Conservation (phyloP, 257 asterid species). For the Salvia rosmarinus region DNA sequence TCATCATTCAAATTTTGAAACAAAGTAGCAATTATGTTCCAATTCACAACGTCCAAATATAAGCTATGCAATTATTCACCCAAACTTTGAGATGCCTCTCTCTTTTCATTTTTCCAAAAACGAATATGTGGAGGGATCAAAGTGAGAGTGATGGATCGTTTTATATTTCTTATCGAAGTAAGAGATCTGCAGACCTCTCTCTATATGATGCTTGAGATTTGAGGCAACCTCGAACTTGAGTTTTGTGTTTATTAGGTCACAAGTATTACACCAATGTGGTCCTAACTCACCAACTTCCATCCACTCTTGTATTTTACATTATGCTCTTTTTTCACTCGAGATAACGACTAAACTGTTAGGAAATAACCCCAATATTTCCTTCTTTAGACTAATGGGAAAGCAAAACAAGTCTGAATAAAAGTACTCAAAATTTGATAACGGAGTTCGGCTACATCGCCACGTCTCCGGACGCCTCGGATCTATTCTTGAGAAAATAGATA, state of each 20-base stretch:
- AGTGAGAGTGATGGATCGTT: background rate
- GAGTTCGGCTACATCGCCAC: too few relatives aligned
- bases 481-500: too few relatives aligned
- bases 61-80: background rate
- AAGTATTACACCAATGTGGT: background rate
- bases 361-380: too few relatives aligned
- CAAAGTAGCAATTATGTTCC: too few relatives aligned
- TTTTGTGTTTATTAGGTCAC: constrained; percentile 24
- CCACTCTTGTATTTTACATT: background rate
- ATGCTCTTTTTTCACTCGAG: background rate
- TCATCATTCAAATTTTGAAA: too few relatives aligned
- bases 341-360: background rate
- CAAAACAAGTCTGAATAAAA: too few relatives aligned
- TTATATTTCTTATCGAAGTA: background rate
- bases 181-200: background rate
- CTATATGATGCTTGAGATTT: constrained; percentile 13
- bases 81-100: background rate
- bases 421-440: too few relatives aligned
- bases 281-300: constrained; percentile 6
- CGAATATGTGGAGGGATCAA: background rate
- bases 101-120: background rate
- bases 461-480: too few relatives aligned
- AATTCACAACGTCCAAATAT: too few relatives aligned
- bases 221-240: constrained; percentile 11
- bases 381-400: too few relatives aligned